Conservation (phyloP, 169 alveolate genomes). For the Cryptosporidium baileyi region DNA sequence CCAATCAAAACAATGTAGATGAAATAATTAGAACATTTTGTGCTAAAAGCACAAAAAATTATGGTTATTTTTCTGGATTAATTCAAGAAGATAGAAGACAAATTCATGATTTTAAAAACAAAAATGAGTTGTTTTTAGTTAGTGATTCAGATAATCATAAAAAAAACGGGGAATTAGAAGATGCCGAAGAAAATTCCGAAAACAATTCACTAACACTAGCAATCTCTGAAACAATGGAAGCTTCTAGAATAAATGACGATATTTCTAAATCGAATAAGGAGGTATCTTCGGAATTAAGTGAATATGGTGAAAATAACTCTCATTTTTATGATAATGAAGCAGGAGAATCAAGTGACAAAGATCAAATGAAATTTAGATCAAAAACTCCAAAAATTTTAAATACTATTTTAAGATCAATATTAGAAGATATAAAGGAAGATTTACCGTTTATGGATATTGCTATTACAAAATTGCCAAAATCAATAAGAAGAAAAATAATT, state of each 20-base stretch:
- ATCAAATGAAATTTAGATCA: background rate
- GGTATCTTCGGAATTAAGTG: background rate
- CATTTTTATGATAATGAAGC: background rate
- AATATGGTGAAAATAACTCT: background rate
- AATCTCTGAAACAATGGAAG: background rate
- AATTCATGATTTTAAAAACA: background rate
- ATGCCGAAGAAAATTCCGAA: background rate
- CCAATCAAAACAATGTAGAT: background rate
- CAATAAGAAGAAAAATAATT: background rate
- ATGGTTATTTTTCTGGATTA: background rate
- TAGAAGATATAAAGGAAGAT: conserved; percentile 45
- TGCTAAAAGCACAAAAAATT: background rate
- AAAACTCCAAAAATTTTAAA: conserved; percentile 38
- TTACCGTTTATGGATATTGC: conserved; percentile 18
- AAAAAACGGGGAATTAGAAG: background rate
- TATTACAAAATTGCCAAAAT: conserved; percentile 31
- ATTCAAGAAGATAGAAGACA: background rate
- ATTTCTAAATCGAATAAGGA: background rate
- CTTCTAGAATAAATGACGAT: too few species aligned
- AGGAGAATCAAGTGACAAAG: background rate
- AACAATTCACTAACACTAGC: background rate
- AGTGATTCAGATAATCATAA: background rate
- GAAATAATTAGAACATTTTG: background rate
- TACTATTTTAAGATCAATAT: conserved; percentile 1
- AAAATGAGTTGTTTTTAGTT: background rate